Percentiles rank a stretch among this genome's conserved stretches.
Conservation (phyloP, 1,139 yeast genomes). For the Lodderomyces beijingensis region DNA sequence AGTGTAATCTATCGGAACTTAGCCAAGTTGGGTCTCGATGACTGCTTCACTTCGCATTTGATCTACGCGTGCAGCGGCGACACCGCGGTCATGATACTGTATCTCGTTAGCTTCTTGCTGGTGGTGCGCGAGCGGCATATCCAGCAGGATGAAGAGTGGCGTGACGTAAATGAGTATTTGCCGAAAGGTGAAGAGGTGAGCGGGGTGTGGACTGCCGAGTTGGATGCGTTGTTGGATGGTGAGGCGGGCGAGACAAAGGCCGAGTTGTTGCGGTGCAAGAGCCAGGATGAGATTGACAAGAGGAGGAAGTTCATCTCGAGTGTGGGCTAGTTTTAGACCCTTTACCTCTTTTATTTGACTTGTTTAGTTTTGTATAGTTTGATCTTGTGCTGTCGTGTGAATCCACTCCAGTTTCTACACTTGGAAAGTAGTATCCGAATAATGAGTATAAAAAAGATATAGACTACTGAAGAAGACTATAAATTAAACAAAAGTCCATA, state of each 20-base stretch:
- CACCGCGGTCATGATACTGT: conserved; percentile 2
- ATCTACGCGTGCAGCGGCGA: conserved; percentile 25
- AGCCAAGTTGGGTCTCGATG: conserved; percentile 21
- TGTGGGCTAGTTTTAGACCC: too few relatives aligned
- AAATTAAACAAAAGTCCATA: neutral
- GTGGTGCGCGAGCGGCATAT: too few relatives aligned
- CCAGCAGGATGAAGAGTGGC: too few relatives aligned
- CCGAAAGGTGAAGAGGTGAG: conserved; percentile 3
- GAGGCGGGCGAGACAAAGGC: conserved; percentile 11
- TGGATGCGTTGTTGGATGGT: conserved; percentile 19
- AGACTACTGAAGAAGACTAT: neutral
- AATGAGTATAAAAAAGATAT: neutral
- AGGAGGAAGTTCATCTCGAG: conserved; percentile 22
- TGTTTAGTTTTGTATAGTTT: too few relatives aligned
- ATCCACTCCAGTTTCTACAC: too few relatives aligned
- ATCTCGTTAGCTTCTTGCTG: too few relatives aligned
- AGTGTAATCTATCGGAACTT: conserved; percentile 15
- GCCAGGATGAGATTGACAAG: conserved; percentile 16
- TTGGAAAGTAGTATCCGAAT: too few relatives aligned
- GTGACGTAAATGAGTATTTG: conserved; percentile 1
- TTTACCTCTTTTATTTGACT: too few relatives aligned
- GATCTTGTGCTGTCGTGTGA: too few relatives aligned
- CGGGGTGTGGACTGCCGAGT: conserved; percentile 28
- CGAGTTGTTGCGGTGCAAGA: conserved; percentile 19
- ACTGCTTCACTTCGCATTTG: conserved; percentile 25